phyloP scores from a whole-genome alignment of 257 asterid species.

The Ilex asprella region DNA sequence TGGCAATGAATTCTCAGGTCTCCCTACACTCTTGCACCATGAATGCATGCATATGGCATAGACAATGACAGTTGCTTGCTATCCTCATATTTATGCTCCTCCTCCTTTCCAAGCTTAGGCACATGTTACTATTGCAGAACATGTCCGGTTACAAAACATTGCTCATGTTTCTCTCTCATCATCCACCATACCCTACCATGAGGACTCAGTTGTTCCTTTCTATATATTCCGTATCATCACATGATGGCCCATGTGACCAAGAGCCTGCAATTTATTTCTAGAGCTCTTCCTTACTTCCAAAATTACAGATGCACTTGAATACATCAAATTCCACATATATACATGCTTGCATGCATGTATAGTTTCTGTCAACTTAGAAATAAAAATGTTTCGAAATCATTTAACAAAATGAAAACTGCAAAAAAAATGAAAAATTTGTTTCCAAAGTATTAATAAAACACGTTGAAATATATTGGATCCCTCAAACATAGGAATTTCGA shows the following conservation, averaged over 20 bases:
- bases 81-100: conserved; percentile 14
- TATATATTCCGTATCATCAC: conserved; percentile 15
- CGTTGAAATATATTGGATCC: too few species aligned
- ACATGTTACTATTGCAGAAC: conserved; percentile 17
- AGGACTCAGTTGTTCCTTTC: conserved; percentile 12
- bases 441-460: too few species aligned
- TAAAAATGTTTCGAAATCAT: too few species aligned
- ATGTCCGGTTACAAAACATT: conserved; percentile 8
- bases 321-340: background rate
- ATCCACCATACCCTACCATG: conserved; percentile 22
- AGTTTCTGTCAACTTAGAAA: too few species aligned
- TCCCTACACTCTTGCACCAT: background rate
- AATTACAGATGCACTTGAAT: background rate
- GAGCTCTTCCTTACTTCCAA: background rate
- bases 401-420: too few species aligned
- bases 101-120: conserved; percentile 9
- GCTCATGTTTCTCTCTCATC: background rate
- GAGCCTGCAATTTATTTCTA: background rate
- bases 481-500: too few species aligned
- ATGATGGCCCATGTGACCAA: conserved; percentile 23
- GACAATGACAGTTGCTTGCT: conserved; percentile 22
- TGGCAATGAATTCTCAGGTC: background rate
- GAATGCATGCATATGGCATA: conserved; percentile 4
- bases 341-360: background rate
- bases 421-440: too few species aligned